phyloP scores from a whole-genome alignment of 306 rosid genomes.

The Cicer chorassanicum region DNA sequence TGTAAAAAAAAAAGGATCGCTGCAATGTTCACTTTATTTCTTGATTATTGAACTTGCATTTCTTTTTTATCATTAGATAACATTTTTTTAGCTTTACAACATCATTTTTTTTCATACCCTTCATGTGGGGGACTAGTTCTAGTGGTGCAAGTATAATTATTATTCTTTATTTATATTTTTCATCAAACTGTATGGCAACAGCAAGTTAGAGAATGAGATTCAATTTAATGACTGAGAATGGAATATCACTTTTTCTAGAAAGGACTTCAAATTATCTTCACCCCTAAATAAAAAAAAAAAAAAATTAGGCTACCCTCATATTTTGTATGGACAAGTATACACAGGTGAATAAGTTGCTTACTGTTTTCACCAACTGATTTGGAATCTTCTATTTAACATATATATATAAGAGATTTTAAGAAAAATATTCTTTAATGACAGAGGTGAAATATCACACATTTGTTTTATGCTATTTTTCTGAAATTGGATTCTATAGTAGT shows the following conservation, averaged over 20 bases:
- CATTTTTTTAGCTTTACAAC: background rate
- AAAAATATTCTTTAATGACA: too few relatives aligned
- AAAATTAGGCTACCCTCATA: background rate
- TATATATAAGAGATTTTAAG: too few relatives aligned
- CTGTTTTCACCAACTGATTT: slow-evolving; percentile 28
- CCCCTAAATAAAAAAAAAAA: background rate
- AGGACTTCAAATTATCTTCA: slow-evolving; percentile 21
- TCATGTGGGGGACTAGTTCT: background rate
- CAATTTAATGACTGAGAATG: slow-evolving; percentile 40
- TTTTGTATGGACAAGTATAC: background rate
- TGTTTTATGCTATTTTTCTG: too few relatives aligned
- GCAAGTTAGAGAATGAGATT: slow-evolving; percentile 37
- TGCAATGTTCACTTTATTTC: slow-evolving; percentile 22
- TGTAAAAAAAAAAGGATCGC: background rate
- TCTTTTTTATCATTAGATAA: slow-evolving; percentile 5
- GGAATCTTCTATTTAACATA: slow-evolving; percentile 12
- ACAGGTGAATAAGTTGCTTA: slow-evolving; percentile 12
- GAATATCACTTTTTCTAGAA: slow-evolving; percentile 41
- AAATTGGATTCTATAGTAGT: too few relatives aligned
- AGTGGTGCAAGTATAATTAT: slow-evolving; percentile 13
- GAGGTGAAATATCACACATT: too few relatives aligned
- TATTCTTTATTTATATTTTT: slow-evolving; percentile 23
- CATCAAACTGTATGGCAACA: slow-evolving; percentile 10
- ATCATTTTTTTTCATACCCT: slow-evolving; percentile 1
- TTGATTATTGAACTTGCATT: slow-evolving; percentile 20